Percentiles rank a stretch among this genome's conserved stretches.
Evolutionary conservation across 1,284 basidiomycete genomes (phyloP).

Genomic region (Marasmius fiardii): DNA sequence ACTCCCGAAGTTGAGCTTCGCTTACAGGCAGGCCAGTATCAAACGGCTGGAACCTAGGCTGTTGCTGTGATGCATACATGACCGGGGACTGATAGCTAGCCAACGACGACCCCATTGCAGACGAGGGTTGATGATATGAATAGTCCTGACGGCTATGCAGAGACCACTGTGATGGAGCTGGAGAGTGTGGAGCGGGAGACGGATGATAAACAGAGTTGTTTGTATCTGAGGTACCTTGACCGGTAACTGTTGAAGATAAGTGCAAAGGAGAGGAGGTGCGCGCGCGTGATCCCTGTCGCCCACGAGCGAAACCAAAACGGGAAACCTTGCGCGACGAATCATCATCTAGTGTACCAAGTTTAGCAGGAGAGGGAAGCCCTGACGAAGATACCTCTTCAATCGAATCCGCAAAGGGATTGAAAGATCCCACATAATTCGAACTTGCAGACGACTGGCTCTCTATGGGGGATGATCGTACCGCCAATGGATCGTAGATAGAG

Average conservation of each 20-base stretch:
- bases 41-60: slow-evolving; percentile 53
- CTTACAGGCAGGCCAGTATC: slow-evolving; percentile 58
- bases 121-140: slow-evolving; percentile 38
- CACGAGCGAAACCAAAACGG: slow-evolving; percentile 81
- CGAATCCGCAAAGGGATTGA: slow-evolving; percentile 73
- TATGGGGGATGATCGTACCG: slow-evolving; percentile 32
- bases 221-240: slow-evolving; percentile 39
- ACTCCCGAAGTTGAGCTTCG: slow-evolving; percentile 70
- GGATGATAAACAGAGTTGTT: slow-evolving; percentile 41
- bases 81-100: slow-evolving; percentile 43
- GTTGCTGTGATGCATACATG: slow-evolving; percentile 29
- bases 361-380: slow-evolving; percentile 23
- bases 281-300: slow-evolving; percentile 55
- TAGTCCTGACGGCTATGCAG: slow-evolving; percentile 41
- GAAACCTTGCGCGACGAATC: slow-evolving; percentile 67
- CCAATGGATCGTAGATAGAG: slow-evolving; percentile 51
- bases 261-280: slow-evolving; percentile 56
- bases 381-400: slow-evolving; percentile 37
- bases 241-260: slow-evolving; percentile 51
- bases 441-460: slow-evolving; percentile 45
- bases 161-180: slow-evolving; percentile 44
- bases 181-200: slow-evolving; percentile 34
- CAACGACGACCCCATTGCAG: slow-evolving; percentile 44
- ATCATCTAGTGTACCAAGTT: slow-evolving; percentile 47
- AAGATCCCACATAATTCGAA: slow-evolving; percentile 65